A percentile compares a stretch with the other conserved stretches of the same genome.
These are phyloP conservation scores for Phytophthora palmivora DNA, from an alignment of 352 stramenopile genomes.

Conservation along the genomic window DNA sequence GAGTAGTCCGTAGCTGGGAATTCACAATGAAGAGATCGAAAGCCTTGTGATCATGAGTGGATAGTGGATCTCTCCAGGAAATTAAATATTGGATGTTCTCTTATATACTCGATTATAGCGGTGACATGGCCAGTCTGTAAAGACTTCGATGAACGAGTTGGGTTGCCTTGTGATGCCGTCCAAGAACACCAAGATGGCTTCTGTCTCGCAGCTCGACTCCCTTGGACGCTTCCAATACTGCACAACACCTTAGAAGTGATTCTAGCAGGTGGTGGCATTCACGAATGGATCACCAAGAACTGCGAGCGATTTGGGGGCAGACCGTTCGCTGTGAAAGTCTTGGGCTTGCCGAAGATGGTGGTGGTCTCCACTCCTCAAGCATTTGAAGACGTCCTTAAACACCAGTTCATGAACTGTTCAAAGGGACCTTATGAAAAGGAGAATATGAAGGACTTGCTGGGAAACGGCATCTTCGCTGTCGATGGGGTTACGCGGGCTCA, in stretches of 20 bases:
- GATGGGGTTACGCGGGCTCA: constrained; percentile 68
- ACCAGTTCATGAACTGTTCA: constrained; percentile 72
- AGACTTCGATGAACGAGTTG: too few species aligned
- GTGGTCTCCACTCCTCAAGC: constrained; percentile 32
- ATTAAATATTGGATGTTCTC: too few species aligned
- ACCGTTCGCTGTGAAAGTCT: constrained; percentile 43
- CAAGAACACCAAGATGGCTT: too few species aligned
- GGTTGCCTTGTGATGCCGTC: too few species aligned
- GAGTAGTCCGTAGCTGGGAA: too few species aligned
- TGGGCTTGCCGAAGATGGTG: constrained; percentile 38
- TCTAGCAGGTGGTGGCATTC: constrained; percentile 4
- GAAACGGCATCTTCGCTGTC: constrained; percentile 71
- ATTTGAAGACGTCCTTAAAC: constrained; percentile 62
- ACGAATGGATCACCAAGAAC: constrained; percentile 28
- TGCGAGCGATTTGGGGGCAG: constrained; percentile 32
- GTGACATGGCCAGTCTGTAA: too few species aligned
- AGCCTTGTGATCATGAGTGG: too few species aligned
- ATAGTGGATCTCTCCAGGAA: too few species aligned
- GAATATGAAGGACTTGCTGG: constrained; percentile 58
- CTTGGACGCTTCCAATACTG: constrained; percentile 29
- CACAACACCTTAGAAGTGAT: constrained; percentile 24
- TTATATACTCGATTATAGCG: too few species aligned
- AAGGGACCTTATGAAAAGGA: constrained; percentile 53
- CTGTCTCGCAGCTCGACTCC: constrained; percentile 8
- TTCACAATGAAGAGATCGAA: too few species aligned